Base-by-base conservation (phyloP, 208 protist genomes). In the Wallacemonas rigidus region DNA sequence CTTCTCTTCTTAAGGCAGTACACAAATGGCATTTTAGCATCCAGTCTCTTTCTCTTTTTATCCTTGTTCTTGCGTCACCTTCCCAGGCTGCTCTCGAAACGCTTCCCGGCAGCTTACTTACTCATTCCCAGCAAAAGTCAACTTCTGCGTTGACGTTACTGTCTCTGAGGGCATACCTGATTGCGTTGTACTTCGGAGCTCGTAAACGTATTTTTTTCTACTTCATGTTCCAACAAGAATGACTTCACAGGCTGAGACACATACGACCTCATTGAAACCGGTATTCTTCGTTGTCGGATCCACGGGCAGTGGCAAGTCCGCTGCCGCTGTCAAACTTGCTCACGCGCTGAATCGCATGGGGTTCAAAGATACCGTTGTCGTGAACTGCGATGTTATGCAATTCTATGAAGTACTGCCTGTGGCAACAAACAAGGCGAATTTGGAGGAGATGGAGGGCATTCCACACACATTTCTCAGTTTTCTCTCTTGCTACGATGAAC, bases 361-460 rank as follows among this genome's bases (percentile, higher is more conserved):
- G 0, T 94, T 87, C 78, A 40, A 79, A 35, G 11, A 86, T 67
- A 90, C 95, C n/a, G 86, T 90, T 9, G 71, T 98, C 40, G 58
- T 98, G 1, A 95, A 92, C 63, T 94, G 90, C 63, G 95, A 98
- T 67, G 88, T 94, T 5, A 88, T 92, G 73, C 95, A 98, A 73
- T 94, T 95, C 70, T 97, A 95, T 67, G 35, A 39, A 6, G 92
- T 77, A 44, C 87, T 98, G 45, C 90, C 93, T 15, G 82, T 97
- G 57, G 85, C 78, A 35, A 97, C 93, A 7, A 98, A 98, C 74
- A 97, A 96, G 62, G 75, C 85, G 2, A 82, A 81, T 2, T 44
- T n/a, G 11, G 68, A 68, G 17, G 89, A 97, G 50, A 77, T 86
- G 55, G 45, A 75, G 12, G 79, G 78, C 35, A 77, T 96, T 41